These are phyloP conservation scores for Dendrobium catenatum DNA, from an alignment of 106 monocot species.

Conservation along the genomic window DNA sequence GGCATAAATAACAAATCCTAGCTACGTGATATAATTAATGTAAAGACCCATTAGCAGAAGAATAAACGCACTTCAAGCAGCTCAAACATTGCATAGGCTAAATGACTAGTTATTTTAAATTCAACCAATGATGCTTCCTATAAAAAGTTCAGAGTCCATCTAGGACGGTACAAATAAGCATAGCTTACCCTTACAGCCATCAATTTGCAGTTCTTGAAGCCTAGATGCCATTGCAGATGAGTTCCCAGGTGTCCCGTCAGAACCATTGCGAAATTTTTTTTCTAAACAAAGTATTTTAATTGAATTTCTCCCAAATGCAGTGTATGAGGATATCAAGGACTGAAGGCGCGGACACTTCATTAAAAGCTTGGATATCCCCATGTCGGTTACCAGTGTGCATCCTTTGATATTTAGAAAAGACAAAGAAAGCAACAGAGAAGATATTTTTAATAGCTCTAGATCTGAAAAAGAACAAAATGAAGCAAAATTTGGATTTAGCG, in stretches of 20 bases:
- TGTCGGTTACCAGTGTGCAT: slow-evolving; percentile 53
- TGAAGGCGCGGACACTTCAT: slow-evolving; percentile 27
- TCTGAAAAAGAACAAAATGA: slow-evolving; percentile 26
- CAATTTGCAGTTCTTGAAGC: slow-evolving; percentile 59
- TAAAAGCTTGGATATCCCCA: slow-evolving; percentile 57
- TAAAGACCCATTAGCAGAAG: background rate
- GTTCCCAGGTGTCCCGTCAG: background rate
- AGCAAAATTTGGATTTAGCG: background rate
- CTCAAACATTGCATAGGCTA: background rate
- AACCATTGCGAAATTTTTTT: background rate
- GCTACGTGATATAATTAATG: background rate
- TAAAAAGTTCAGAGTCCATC: background rate
- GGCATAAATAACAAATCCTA: background rate
- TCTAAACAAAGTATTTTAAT: slow-evolving; percentile 41
- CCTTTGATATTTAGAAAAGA: slow-evolving; percentile 61
- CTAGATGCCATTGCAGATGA: slow-evolving; percentile 29
- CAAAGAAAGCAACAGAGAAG: slow-evolving; percentile 22
- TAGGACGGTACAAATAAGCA: background rate
- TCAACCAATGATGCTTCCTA: background rate
- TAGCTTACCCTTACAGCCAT: slow-evolving; percentile 62
- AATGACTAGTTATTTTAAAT: background rate
- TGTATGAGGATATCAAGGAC: slow-evolving; percentile 57
- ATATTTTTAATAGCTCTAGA: slow-evolving; percentile 36
- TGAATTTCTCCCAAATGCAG: slow-evolving; percentile 51
- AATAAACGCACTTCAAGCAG: background rate